A percentile compares a stretch with the other conserved stretches of the same genome.
These are phyloP conservation scores for Hanseniaspora vineae DNA, from an alignment of 805 yeast species.

Conservation along the genomic window DNA sequence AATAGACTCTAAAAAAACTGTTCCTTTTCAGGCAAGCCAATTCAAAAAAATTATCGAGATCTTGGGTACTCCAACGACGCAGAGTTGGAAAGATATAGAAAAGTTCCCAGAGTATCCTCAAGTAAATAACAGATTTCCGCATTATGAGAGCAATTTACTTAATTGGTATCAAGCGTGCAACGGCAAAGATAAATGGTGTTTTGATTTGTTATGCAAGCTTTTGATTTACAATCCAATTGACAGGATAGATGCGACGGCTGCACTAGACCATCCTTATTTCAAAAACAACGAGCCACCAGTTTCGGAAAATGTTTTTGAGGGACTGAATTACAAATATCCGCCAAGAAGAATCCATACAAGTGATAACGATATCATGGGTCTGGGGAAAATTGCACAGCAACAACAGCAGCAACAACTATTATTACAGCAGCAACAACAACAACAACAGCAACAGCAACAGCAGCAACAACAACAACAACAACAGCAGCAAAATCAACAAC, in stretches of 20 bases:
- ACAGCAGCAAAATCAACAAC: not conserved
- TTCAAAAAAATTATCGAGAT: constrained; percentile 82
- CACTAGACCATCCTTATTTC: constrained; percentile 71
- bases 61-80: constrained; percentile 74
- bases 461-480: not conserved
- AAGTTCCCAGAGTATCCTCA: constrained; percentile 76
- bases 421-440: constrained; percentile 8
- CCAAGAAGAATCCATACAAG: constrained; percentile 75
- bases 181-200: constrained; percentile 55
- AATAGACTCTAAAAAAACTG: constrained; percentile 82
- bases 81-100: constrained; percentile 67
- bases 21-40: constrained; percentile 91
- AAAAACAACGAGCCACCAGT: constrained; percentile 48
- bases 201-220: constrained; percentile 48
- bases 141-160: constrained; percentile 40
- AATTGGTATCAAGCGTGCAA: constrained; percentile 84
- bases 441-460: constrained; percentile 4
- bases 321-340: constrained; percentile 65
- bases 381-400: constrained; percentile 13
- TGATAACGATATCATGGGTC: constrained; percentile 57
- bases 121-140: constrained; percentile 49
- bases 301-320: constrained; percentile 66
- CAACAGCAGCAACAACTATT: constrained; percentile 10
- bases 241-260: constrained; percentile 66
- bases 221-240: constrained; percentile 74